These are phyloP conservation scores for Dicorynia guianensis DNA, from an alignment of 306 rosid species.

Conservation along the genomic window DNA sequence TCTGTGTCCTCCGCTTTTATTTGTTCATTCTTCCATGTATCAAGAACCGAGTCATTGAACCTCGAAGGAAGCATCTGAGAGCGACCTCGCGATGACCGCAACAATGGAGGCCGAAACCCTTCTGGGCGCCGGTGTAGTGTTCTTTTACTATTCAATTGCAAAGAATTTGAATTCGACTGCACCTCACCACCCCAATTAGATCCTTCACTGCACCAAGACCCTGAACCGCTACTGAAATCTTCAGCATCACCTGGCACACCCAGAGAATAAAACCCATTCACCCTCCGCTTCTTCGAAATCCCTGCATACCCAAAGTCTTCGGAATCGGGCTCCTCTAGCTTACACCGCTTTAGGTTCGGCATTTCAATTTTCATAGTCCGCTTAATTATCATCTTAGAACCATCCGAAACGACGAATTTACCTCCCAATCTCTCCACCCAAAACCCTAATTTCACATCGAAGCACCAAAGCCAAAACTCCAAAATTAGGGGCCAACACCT, in stretches of 20 bases:
- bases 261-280: constrained; percentile 30
- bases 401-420: constrained; percentile 29
- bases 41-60: constrained; percentile 64
- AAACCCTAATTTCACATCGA: constrained; percentile 56
- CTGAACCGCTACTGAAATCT: constrained; percentile 42
- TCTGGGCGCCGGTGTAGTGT: constrained; percentile 25
- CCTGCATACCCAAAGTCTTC: constrained; percentile 34
- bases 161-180: constrained; percentile 46
- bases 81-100: constrained; percentile 69
- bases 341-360: constrained; percentile 68
- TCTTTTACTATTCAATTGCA: constrained; percentile 38
- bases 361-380: constrained; percentile 59
- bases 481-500: neutral
- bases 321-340: constrained; percentile 53
- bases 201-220: constrained; percentile 48
- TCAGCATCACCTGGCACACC: constrained; percentile 42
- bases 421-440: neutral
- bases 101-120: constrained; percentile 40
- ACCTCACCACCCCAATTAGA: constrained; percentile 44
- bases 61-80: constrained; percentile 64
- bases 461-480: constrained; percentile 12
- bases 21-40: constrained; percentile 42
- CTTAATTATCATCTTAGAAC: constrained; percentile 63
- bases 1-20: constrained; percentile 32
- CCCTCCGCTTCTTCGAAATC: constrained; percentile 57